These are phyloP conservation scores for Salix udensis DNA, from an alignment of 345 rosid genomes.

Conservation along the genomic window DNA sequence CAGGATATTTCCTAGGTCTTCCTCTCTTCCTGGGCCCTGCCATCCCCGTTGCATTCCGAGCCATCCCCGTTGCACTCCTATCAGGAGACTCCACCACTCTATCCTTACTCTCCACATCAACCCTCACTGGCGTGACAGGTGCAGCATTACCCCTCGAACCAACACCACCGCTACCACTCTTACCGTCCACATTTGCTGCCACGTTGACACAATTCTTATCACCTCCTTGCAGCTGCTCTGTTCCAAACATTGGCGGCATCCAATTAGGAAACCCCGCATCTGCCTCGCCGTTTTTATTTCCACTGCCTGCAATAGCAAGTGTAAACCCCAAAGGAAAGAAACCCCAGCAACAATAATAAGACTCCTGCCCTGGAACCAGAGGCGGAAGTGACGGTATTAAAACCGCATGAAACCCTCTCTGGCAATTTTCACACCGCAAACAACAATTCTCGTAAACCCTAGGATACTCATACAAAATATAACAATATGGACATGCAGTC, in stretches of 20 bases:
- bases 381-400: constrained; percentile 60
- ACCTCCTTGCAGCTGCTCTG: constrained; percentile 3
- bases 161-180: background rate
- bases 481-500: constrained; percentile 94
- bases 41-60: background rate
- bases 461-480: constrained; percentile 70
- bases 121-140: background rate
- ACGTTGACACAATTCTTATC: background rate
- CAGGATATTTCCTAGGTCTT: constrained; percentile 62
- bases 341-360: constrained; percentile 83
- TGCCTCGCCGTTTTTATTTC: constrained; percentile 9
- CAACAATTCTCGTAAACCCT: constrained; percentile 75
- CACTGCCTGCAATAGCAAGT: constrained; percentile 26
- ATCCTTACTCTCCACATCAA: constrained; percentile 9
- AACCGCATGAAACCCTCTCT: constrained; percentile 71
- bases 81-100: constrained; percentile 17
- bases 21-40: constrained; percentile 56
- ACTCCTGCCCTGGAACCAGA: constrained; percentile 68
- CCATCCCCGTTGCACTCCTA: constrained; percentile 10
- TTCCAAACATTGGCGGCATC: constrained; percentile 20
- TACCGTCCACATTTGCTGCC: background rate
- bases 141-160: background rate
- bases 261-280: constrained; percentile 9
- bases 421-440: constrained; percentile 66
- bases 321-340: constrained; percentile 72